phyloP scores from a whole-genome alignment of 2,329 filamentous ascomycete species.

The Curvularia spicifera region DNA sequence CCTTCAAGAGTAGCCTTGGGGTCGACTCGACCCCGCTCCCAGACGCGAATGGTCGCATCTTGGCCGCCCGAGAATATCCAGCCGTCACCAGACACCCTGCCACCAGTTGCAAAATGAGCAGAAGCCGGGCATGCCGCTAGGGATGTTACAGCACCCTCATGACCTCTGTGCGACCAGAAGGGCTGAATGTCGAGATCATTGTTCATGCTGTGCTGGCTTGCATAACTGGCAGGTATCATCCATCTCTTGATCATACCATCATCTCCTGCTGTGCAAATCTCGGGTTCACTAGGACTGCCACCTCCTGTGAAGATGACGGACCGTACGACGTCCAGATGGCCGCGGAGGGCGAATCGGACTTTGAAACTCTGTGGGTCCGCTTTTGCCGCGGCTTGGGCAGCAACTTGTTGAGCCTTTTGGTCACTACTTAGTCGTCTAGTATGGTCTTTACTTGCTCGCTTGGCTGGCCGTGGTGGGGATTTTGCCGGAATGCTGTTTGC shows the following conservation, averaged over 20 bases:
- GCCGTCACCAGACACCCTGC: conserved; percentile 86
- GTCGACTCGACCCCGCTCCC: conserved; percentile 93
- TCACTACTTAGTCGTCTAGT: conserved; percentile 66
- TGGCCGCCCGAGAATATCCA: conserved; percentile 99
- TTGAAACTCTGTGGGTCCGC: conserved; percentile 82
- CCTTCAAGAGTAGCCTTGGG: conserved; percentile 94
- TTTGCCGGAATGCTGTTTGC: conserved; percentile 79
- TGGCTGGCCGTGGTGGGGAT: conserved; percentile 72
- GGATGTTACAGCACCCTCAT: conserved; percentile 86
- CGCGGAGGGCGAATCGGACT: conserved; percentile 87
- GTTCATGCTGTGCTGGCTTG: conserved; percentile 64
- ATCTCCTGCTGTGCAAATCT: conserved; percentile 95
- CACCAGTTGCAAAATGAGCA: conserved; percentile 87
- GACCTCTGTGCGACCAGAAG: conserved; percentile 94
- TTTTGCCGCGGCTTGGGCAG: conserved; percentile 54
- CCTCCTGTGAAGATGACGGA: conserved; percentile 97
- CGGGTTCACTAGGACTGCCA: conserved; percentile 91
- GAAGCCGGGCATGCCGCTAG: conserved; percentile 86
- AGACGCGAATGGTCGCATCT: conserved; percentile 89
- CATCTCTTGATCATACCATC: conserved; percentile 96
- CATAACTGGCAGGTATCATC: conserved; percentile 85
- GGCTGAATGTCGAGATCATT: conserved; percentile 90
- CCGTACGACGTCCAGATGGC: conserved; percentile 91
- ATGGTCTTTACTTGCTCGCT: conserved; percentile 72
- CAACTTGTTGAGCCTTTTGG: conserved; percentile 64